phyloP scores from a whole-genome alignment of 192 early-diverging fungal species.

The Coemansia sp. region DNA sequence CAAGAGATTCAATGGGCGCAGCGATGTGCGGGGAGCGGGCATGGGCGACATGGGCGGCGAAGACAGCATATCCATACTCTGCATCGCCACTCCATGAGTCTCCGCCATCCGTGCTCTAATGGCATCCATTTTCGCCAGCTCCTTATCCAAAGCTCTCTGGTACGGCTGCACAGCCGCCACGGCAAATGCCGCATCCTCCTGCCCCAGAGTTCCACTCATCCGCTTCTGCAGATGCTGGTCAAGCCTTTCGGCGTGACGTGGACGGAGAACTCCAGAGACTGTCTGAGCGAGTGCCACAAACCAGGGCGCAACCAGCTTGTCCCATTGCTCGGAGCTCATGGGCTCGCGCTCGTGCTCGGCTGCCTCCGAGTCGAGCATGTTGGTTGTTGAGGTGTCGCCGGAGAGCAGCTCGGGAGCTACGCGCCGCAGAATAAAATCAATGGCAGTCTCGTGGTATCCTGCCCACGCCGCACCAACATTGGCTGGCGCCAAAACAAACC shows the following conservation, averaged over 20 bases:
- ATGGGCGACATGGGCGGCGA: conserved; percentile 2
- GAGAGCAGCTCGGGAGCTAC: neutral
- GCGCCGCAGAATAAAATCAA: conserved; percentile 15
- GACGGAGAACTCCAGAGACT: conserved; percentile 34
- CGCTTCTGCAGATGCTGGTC: conserved; percentile 3
- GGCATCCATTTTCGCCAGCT: conserved; percentile 37
- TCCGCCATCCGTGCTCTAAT: conserved; percentile 44
- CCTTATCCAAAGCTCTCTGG: conserved; percentile 33
- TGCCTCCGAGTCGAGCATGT: neutral
- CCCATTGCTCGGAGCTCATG: conserved; percentile 14
- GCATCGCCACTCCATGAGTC: conserved; percentile 1
- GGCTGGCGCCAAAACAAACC: conserved; percentile 23
- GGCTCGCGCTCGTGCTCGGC: conserved; percentile 8
- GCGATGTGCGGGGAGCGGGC: neutral
- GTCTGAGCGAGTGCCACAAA: conserved; percentile 45
- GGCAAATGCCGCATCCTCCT: conserved; percentile 7
- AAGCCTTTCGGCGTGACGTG: conserved; percentile 42
- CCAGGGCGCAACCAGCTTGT: conserved; percentile 24
- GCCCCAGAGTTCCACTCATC: neutral
- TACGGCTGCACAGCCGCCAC: conserved; percentile 29
- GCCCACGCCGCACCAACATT: conserved; percentile 36
- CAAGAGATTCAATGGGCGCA: neutral
- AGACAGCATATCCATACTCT: conserved; percentile 1
- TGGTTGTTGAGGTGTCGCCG: neutral
- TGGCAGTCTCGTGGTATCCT: conserved; percentile 14